Evolutionary conservation across 768 basidiomycete genomes (phyloP), one percentile per base, ranked within the genome.

Genomic region (Sistotremastrum suecicum): DNA sequence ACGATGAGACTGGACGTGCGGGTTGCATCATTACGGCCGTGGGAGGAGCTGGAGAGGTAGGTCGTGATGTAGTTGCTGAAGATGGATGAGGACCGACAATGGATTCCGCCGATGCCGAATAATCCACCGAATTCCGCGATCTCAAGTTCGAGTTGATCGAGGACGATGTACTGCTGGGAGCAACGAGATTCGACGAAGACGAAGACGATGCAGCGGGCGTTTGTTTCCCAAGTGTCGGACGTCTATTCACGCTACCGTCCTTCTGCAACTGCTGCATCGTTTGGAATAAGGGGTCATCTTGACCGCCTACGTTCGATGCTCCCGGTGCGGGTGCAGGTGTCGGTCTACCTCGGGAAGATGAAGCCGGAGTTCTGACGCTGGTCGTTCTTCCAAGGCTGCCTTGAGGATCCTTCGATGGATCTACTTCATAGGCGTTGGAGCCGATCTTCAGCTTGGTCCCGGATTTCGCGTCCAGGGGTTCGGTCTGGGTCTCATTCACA

Each of bases 11-110:
- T 31, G 39, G 43, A 4, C 63, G 63, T 10, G 76, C 79, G 5
- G 84, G 78, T 41, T 78, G 72, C 75, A 83, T 86, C 57, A 90
- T 76, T 5, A 71, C 82, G 2, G 84, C 75, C n/a, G 69, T 78
- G 3, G 82, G 82, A 3, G 67, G 65, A 28, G 58, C 54, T 2
- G 89, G 88, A 1, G 89, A 87, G 3, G 74, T 54, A 0, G 91
- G 73, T 32, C 87, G 77, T 4, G 86, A 87, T 0, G 68, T 58
- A 2, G 67, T 53, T 6, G 73, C 66, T n/a, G 50, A 52, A 5
- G 41, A 10, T 0, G 88, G 89, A 51, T 83, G 82, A 0, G 69
- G 60, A 11, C 87, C 88, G n/a, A 91, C 83, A 32, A 91, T 72
- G 37, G 77, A 52, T 48, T 90, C 79, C 0, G 84, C 88, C 12